phyloP scores from a whole-genome alignment of 768 basidiomycete genomes.

The Mycena vulgaris region DNA sequence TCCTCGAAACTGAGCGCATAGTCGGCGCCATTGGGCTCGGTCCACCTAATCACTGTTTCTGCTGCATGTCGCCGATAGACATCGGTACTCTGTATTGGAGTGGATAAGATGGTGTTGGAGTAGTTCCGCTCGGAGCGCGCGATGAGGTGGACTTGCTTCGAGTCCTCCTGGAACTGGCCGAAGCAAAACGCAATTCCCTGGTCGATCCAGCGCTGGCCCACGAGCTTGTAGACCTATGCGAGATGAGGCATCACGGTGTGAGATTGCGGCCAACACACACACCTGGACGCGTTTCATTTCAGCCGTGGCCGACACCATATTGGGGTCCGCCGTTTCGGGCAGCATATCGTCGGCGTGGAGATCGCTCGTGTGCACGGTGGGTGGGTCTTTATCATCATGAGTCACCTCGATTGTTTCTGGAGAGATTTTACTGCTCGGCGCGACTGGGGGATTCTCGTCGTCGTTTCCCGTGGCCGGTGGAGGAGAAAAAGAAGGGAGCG shows the following conservation, averaged over 20 bases:
- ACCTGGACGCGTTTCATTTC: slow-evolving; percentile 91
- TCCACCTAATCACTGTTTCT: slow-evolving; percentile 99
- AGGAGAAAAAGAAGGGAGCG: slow-evolving; percentile 38
- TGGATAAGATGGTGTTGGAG: slow-evolving; percentile 81
- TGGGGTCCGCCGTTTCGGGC: slow-evolving; percentile 62
- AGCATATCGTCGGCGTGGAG: slow-evolving; percentile 58
- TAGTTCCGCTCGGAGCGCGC: slow-evolving; percentile 85
- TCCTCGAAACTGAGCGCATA: slow-evolving; percentile 98
- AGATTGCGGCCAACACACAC: slow-evolving; percentile 49
- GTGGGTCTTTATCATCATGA: slow-evolving; percentile 53
- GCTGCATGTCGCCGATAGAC: slow-evolving; percentile 90
- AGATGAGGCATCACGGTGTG: slow-evolving; percentile 38
- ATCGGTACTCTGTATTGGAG: slow-evolving; percentile 85
- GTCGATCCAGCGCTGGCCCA: slow-evolving; percentile 93
- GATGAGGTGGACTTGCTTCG: slow-evolving; percentile 84
- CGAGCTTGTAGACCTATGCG: slow-evolving; percentile 91
- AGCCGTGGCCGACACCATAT: slow-evolving; percentile 46
- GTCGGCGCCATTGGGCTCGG: slow-evolving; percentile 94
- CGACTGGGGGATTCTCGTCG: slow-evolving; percentile 34
- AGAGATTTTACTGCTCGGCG: slow-evolving; percentile 36
- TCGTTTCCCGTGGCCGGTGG: slow-evolving; percentile 30
- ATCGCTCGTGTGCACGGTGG: slow-evolving; percentile 51
- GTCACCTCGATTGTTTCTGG: slow-evolving; percentile 14
- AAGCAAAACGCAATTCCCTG: slow-evolving; percentile 97
- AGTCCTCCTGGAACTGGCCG: slow-evolving; percentile 86